Evolutionary conservation across 495 filamentous ascomycete genomes (phyloP).

Genomic region (Xylaria sp.): DNA sequence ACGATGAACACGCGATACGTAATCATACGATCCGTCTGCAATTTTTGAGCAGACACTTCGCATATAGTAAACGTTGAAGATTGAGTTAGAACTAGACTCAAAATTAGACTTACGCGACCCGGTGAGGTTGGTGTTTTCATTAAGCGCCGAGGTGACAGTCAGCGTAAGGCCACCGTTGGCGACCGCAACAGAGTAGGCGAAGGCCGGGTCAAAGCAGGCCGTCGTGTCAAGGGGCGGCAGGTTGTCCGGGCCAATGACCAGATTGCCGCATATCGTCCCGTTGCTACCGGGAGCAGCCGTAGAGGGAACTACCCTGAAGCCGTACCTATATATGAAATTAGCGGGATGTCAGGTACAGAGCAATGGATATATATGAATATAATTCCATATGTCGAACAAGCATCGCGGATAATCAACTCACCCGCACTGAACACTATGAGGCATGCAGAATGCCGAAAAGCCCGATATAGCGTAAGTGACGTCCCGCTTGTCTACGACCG

Average conservation of each 20-base stretch:
- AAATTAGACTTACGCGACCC: slow-evolving; percentile 16
- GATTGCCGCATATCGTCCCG: slow-evolving; percentile 14
- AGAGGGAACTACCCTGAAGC: slow-evolving; percentile 11
- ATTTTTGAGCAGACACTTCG: background rate
- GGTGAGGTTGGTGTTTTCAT: slow-evolving; percentile 18
- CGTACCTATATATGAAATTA: slow-evolving; percentile 6
- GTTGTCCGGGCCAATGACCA: slow-evolving; percentile 13
- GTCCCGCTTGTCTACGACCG: background rate
- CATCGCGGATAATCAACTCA: background rate
- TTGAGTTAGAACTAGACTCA: background rate
- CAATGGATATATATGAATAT: background rate
- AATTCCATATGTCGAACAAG: too few relatives aligned
- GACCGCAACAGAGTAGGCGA: slow-evolving; percentile 15
- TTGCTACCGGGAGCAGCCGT: slow-evolving; percentile 9
- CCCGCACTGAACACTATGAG: slow-evolving; percentile 18
- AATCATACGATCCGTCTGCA: background rate
- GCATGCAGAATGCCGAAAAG: slow-evolving; percentile 5
- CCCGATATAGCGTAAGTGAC: background rate
- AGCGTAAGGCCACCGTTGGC: slow-evolving; percentile 12
- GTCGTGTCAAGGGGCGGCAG: slow-evolving; percentile 13
- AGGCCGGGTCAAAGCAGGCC: slow-evolving; percentile 8
- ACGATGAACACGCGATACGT: background rate
- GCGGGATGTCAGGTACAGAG: background rate
- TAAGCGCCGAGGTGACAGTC: slow-evolving; percentile 21
- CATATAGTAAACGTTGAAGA: background rate